Conservation (phyloP, 2,329 filamentous ascomycete genomes). For the Chalaropsis thielavioides region DNA sequence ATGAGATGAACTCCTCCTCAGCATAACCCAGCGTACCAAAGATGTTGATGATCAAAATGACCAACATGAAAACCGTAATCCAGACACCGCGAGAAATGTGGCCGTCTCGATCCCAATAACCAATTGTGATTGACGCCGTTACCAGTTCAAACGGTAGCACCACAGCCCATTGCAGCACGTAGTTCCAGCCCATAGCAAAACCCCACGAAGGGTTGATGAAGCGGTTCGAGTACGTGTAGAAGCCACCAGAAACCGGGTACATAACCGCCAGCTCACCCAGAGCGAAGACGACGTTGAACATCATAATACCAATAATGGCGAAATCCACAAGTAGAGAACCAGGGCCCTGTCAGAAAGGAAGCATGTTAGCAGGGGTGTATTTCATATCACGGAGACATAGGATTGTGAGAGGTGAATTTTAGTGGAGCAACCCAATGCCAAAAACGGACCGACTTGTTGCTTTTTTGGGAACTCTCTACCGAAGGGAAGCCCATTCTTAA, state of each 20-base stretch:
- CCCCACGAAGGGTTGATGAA: constrained; percentile 49
- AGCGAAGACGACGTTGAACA: constrained; percentile 47
- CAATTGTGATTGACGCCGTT: constrained; percentile 36
- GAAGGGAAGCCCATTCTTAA: background rate
- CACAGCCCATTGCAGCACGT: constrained; percentile 36
- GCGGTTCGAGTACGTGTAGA: constrained; percentile 46
- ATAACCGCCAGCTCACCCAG: constrained; percentile 47
- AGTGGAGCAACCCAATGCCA: background rate
- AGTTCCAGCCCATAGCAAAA: constrained; percentile 40
- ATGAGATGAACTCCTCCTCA: constrained; percentile 43
- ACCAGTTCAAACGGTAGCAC: constrained; percentile 38
- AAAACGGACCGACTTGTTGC: background rate
- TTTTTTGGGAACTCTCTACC: background rate
- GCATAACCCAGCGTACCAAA: constrained; percentile 41
- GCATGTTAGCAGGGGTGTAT: constrained; percentile 9
- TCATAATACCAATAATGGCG: constrained; percentile 43
- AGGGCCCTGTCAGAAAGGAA: constrained; percentile 24
- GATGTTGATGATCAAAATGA: constrained; percentile 37
- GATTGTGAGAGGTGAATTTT: background rate
- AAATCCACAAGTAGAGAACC: constrained; percentile 36
- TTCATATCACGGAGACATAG: background rate
- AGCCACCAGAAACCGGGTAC: constrained; percentile 48
- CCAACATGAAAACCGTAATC: constrained; percentile 38
- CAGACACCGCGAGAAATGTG: constrained; percentile 33
- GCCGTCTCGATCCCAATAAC: constrained; percentile 34